These are phyloP conservation scores for Eragrostis tef DNA, from an alignment of 202 grass and related monocot species.

Conservation along the genomic window DNA sequence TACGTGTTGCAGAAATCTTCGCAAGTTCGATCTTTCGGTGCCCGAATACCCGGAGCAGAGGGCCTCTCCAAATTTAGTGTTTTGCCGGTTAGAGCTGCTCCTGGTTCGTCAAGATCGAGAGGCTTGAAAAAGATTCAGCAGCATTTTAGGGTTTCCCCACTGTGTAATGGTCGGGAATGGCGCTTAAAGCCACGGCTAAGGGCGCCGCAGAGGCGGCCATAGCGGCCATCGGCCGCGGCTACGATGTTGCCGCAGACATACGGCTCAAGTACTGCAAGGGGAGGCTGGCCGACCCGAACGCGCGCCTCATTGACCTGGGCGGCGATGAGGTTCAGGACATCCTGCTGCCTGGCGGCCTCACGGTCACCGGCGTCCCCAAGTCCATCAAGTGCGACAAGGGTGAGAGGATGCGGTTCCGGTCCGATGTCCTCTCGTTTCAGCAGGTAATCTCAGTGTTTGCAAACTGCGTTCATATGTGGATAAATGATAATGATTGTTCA, in stretches of 20 bases:
- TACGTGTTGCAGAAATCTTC: neutral
- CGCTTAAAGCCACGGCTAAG: constrained; percentile 59
- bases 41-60: neutral
- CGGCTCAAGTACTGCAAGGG: constrained; percentile 92
- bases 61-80: neutral
- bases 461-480: neutral
- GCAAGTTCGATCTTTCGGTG: neutral
- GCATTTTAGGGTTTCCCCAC: neutral
- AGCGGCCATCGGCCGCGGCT: constrained; percentile 78
- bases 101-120: neutral
- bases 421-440: constrained; percentile 90
- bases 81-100: neutral
- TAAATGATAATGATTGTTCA: neutral
- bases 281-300: constrained; percentile 50
- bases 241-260: constrained; percentile 73
- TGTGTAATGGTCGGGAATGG: constrained; percentile 56
- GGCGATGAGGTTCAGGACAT: constrained; percentile 61
- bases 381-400: constrained; percentile 94
- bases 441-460: constrained; percentile 54
- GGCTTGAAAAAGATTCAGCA: neutral
- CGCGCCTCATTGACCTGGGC: constrained; percentile 74
- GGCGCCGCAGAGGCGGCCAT: constrained; percentile 63
- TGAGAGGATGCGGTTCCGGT: constrained; percentile 77
- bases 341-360: constrained; percentile 68
- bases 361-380: constrained; percentile 63